Base-by-base conservation (phyloP, 2,329 filamentous ascomycete species). In the Fusarium nisikadoi region DNA sequence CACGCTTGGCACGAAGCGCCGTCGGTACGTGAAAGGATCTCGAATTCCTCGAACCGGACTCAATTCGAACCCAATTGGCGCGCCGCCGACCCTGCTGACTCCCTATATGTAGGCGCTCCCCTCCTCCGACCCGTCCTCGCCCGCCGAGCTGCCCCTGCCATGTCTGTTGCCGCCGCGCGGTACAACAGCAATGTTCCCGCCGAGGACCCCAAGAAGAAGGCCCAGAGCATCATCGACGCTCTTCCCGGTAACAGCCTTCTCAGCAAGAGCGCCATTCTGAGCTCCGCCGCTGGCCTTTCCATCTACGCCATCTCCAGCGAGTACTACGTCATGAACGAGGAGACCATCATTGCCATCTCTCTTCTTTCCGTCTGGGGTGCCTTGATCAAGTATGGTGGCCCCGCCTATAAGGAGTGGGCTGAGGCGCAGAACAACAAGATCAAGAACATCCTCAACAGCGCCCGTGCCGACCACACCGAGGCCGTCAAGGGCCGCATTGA, bases 261-360 rank as follows among this genome's bases (percentile, higher is more conserved):
- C 82, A 97, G 94, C 85, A 99, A 99, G 92, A 94, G 94, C 78
- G 96, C 96, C 80, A 95, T 98, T 82, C 92, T 99, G 80, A 98
- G 95, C 81, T 95, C 94, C 79, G 92, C 92, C 75, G 94, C 96
- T 80, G 95, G 93, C 86, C 85, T 97, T 79, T 95, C 93, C 80
- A 90, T 97, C 84, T 97, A 96, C 82, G 96, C 94, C 81, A 94
- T 99, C 86, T 97, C 93, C 91, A 99, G 97, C 87, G 96, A 99
- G 90, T 94, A 98, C 88, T 98, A 98, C 86, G 94, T 99, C 83
- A 89, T 99, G 86, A 99, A 99, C 88, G 96, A 99, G 89, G 96
- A 99, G 89, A 93, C 95, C 73, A 93, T 99, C 82, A 93, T 97
- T 81, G 93, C 94, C 76, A 90, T 99, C 86, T 96, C 93, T 84